Percentiles rank a stretch among this genome's conserved stretches.
These are phyloP conservation scores for Sclerotinia nivalis DNA, from an alignment of 2,329 filamentous ascomycete species.

Conservation along the genomic window DNA sequence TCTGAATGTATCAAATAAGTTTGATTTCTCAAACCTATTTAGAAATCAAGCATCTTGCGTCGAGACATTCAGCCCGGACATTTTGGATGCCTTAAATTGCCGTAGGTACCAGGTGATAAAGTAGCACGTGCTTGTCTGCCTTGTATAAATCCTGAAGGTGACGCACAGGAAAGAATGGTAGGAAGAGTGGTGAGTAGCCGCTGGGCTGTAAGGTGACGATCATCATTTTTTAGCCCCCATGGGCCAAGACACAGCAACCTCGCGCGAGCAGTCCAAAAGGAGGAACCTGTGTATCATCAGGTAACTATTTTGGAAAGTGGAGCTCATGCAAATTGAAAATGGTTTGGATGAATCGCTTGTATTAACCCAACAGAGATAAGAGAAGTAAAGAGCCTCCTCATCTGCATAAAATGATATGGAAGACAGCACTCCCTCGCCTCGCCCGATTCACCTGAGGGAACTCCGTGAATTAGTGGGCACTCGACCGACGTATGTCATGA, in stretches of 20 bases:
- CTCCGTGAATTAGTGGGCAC: no score
- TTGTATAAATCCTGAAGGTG: neutral
- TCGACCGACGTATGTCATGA: no score
- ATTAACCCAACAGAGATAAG: neutral
- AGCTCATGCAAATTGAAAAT: neutral
- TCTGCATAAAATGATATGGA: neutral
- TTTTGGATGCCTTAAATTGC: no score
- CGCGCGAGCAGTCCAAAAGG: constrained; percentile 6
- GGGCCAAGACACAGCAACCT: neutral
- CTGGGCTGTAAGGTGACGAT: constrained; percentile 5
- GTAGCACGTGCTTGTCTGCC: neutral
- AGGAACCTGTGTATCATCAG: neutral
- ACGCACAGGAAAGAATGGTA: neutral
- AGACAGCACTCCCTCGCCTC: neutral
- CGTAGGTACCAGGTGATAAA: no score
- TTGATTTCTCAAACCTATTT: neutral
- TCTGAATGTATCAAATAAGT: neutral
- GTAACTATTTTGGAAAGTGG: neutral
- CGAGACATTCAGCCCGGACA: no score
- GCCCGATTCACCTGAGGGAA: neutral
- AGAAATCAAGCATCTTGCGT: neutral
- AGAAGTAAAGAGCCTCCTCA: no score
- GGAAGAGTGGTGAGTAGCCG: neutral
- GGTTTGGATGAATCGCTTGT: neutral
- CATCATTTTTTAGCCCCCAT: neutral